Percentiles rank a stretch among this genome's conserved stretches.
Evolutionary conservation across 305 asterid species (phyloP).

Genomic region (Fraxinus paxiana): DNA sequence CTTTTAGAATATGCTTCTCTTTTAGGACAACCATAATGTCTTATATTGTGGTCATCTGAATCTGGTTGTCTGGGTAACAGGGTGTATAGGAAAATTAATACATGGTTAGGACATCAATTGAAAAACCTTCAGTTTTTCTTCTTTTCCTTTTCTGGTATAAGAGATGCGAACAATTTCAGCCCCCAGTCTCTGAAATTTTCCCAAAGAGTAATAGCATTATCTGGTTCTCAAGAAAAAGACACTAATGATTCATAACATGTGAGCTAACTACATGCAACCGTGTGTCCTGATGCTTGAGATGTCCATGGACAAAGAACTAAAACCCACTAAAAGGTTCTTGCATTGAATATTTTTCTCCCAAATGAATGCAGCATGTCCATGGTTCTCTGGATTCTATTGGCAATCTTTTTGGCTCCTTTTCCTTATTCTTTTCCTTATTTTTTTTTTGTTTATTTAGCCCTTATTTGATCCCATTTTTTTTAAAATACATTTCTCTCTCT

Average conservation of each 20-base stretch:
- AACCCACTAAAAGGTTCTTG: background rate
- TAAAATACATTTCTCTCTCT: background rate
- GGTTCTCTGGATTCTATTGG: background rate
- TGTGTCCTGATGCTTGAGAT: background rate
- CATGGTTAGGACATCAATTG: background rate
- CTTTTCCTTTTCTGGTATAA: background rate
- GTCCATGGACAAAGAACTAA: background rate
- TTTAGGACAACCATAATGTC: background rate
- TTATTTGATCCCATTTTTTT: background rate
- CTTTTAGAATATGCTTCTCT: background rate
- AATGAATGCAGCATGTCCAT: background rate
- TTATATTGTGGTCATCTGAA: background rate
- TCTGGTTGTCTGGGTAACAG: background rate
- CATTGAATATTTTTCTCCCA: background rate
- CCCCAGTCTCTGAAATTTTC: background rate
- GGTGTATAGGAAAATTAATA: background rate
- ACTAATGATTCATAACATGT: background rate
- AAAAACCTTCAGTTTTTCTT: background rate
- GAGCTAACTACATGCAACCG: background rate
- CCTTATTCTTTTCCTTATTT: background rate
- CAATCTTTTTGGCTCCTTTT: background rate
- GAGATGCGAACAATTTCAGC: background rate
- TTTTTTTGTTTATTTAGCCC: background rate
- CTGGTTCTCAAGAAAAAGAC: background rate
- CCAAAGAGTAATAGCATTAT: background rate